Evolutionary conservation across 768 basidiomycete species (phyloP), one percentile per base, ranked within the genome.

Genomic region (Termitomyces sp.): DNA sequence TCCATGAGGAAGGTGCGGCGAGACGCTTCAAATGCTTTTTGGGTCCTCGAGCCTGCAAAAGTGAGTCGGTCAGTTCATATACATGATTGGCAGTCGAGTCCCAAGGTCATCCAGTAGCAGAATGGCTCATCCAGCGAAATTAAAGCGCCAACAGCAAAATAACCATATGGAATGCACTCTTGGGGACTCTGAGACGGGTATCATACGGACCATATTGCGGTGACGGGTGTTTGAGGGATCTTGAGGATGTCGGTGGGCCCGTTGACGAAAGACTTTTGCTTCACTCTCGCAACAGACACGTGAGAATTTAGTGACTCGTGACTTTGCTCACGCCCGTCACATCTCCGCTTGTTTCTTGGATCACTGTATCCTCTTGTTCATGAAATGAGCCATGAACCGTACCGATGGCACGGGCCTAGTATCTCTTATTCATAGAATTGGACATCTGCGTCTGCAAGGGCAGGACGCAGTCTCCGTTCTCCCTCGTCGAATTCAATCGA

Each of bases 21-120:
- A 98, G 85, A 71, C 96, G 91, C 85, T 98, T 98, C 80, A 98
- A 85, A 73, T 98, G 95, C 79, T 97, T 97, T 89, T 92, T 97
- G 63, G 95, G 95, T 87, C 95, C 95, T 75, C 95, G 89, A 71
- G 85, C 94, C 95, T 97, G 65, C 22, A 65, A 64, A 69, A 46
- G 47, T 28, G 54, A 55, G 54, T 43, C 50, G 62, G 47, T 73
- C 59, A 74, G 74, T 61, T 58, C 62, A 61, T 52, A 53, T 56
- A 22, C 45, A 53, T 40, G 35, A 35, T 57, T 45, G 45, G 40
- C 24, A 41, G 47, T 44, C 10, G 43, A 52, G 52, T 46, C 64
- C 63, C 61, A 72, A 70, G 70, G 71, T 76, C 73, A 81, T 80
- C 79, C 74, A 68, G 60, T 22, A 49, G 50, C 53, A 57, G 55